Evolutionary conservation across 768 basidiomycete genomes (phyloP).

Genomic region (Suillus tomentosus): DNA sequence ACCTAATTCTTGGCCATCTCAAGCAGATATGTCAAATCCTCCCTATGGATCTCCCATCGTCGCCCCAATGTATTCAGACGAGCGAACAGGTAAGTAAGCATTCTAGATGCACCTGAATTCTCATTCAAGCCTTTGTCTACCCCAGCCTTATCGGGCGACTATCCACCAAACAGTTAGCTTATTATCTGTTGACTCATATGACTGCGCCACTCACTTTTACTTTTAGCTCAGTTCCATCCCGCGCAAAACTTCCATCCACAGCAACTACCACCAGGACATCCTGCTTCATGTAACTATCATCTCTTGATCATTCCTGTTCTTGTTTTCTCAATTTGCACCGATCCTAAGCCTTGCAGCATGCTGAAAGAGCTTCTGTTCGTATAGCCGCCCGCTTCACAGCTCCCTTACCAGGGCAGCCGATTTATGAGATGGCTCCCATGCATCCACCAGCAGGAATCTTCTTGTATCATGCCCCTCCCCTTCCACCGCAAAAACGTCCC

Average conservation of each 20-base stretch:
- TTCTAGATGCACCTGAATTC: constrained; percentile 14
- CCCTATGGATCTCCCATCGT: constrained; percentile 48
- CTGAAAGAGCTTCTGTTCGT: constrained; percentile 60
- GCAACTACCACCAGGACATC: constrained; percentile 26
- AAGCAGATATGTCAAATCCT: constrained; percentile 34
- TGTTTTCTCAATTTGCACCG: constrained; percentile 23
- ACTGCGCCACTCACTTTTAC: constrained; percentile 20
- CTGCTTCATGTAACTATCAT: constrained; percentile 36
- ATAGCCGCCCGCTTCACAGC: constrained; percentile 52
- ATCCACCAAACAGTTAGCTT: constrained; percentile 39
- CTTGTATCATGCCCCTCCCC: constrained; percentile 32
- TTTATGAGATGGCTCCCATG: constrained; percentile 37
- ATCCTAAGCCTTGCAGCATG: constrained; percentile 49
- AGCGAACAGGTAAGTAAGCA: constrained; percentile 51
- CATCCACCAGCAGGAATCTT: constrained; percentile 29
- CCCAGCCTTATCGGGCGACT: constrained; percentile 47
- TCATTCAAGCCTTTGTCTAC: constrained; percentile 20
- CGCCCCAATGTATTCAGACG: constrained; percentile 55
- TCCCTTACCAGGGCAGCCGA: constrained; percentile 31
- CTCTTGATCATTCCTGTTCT: constrained; percentile 21
- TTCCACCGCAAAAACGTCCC: constrained; percentile 38
- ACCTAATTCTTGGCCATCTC: constrained; percentile 34
- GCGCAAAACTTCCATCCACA: constrained; percentile 38
- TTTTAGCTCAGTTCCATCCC: constrained; percentile 35
- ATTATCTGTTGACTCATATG: constrained; percentile 11